Percentiles rank a stretch among this genome's conserved stretches.
Conservation (phyloP, 140 eudicot species). For the Senecio squalidus region DNA sequence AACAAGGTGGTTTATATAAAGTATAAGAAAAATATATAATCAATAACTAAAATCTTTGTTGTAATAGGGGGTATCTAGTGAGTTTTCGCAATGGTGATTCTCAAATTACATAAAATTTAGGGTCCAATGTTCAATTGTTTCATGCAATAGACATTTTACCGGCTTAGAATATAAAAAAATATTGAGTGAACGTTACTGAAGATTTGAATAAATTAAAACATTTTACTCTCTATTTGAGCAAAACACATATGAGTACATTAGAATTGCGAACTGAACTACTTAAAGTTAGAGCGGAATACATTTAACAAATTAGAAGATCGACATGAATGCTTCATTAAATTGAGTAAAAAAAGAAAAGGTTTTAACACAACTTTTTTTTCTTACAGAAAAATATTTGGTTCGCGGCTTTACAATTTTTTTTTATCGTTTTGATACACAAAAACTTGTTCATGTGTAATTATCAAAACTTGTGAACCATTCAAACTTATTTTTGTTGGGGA, state of each 20-base stretch:
- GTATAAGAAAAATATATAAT: not conserved
- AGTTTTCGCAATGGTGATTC: too few species aligned
- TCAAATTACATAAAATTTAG: too few species aligned
- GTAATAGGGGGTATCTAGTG: too few species aligned
- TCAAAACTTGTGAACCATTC: constrained; percentile 15
- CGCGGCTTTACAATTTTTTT: not conserved
- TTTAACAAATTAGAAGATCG: not conserved
- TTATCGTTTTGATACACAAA: not conserved
- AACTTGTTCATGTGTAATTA: constrained; percentile 6
- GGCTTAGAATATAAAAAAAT: not conserved
- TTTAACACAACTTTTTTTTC: constrained; percentile 2
- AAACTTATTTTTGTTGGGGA: constrained; percentile 17
- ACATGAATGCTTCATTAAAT: constrained; percentile 5
- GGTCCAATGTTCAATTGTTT: too few species aligned
- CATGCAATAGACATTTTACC: not conserved
- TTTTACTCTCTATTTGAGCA: too few species aligned
- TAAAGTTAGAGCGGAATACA: not conserved
- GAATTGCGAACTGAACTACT: too few species aligned
- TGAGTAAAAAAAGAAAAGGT: not conserved
- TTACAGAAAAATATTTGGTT: not conserved
- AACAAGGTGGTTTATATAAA: not conserved
- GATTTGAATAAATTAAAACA: too few species aligned
- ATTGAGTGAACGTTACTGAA: not conserved
- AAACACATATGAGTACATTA: not conserved
- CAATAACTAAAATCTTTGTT: too few species aligned